These are phyloP conservation scores for Mrakia blollopis DNA, from an alignment of 768 basidiomycete species.

Conservation along the genomic window DNA sequence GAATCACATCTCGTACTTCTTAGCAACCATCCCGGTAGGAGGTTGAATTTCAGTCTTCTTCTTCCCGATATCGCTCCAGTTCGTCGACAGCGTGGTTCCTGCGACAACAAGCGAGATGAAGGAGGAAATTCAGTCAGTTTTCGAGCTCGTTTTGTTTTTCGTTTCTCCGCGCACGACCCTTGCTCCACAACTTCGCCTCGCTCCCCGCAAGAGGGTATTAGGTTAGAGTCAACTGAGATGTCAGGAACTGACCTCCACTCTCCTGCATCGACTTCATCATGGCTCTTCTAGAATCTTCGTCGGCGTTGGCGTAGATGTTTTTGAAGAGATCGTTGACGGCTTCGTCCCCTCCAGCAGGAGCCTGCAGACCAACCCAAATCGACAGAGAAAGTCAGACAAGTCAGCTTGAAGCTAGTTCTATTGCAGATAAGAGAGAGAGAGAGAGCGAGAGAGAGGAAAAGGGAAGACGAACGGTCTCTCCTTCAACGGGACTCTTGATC, in stretches of 20 bases:
- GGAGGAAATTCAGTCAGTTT: background rate
- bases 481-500: slow-evolving; percentile 66
- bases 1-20: slow-evolving; percentile 52
- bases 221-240: background rate
- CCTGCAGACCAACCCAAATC: background rate
- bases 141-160: background rate
- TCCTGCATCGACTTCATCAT: slow-evolving; percentile 98
- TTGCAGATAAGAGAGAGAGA: background rate
- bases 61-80: slow-evolving; percentile 85
- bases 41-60: slow-evolving; percentile 60
- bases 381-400: background rate
- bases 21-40: slow-evolving; percentile 77
- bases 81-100: slow-evolving; percentile 80
- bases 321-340: slow-evolving; percentile 37
- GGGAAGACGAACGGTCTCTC: slow-evolving; percentile 43
- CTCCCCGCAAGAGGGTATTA: too few species aligned
- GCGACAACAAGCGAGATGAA: background rate
- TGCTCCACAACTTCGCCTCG: background rate
- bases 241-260: slow-evolving; percentile 63
- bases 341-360: slow-evolving; percentile 11
- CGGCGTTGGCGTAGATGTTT: slow-evolving; percentile 78
- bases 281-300: slow-evolving; percentile 82
- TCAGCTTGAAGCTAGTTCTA: too few species aligned
- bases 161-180: too few species aligned
- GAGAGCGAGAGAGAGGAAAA: slow-evolving; percentile 7